Percentiles rank a stretch among this genome's conserved stretches.
Evolutionary conservation across 2,329 filamentous ascomycete species (phyloP).

Genomic region (Penicillium concentricum): DNA sequence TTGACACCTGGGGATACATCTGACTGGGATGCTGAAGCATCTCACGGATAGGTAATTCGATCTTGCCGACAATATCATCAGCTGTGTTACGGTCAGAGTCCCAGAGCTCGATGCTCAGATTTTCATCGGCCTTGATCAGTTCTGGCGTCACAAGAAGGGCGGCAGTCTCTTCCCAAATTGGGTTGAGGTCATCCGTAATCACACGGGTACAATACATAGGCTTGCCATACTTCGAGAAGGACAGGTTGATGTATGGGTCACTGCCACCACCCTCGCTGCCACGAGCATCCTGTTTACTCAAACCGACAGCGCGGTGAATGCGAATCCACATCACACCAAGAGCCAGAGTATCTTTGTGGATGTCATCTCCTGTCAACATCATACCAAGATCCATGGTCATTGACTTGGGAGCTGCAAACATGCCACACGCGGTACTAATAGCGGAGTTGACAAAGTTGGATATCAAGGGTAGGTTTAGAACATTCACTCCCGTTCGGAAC

Average conservation of each 20-base stretch:
- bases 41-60: slow-evolving; percentile 90
- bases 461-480: slow-evolving; percentile 87
- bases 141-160: slow-evolving; percentile 85
- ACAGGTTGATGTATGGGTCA: slow-evolving; percentile 92
- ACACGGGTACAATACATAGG: slow-evolving; percentile 97
- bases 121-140: slow-evolving; percentile 89
- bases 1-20: slow-evolving; percentile 88
- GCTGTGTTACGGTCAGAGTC: slow-evolving; percentile 90
- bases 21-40: slow-evolving; percentile 91
- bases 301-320: slow-evolving; percentile 80
- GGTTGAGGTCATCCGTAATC: slow-evolving; percentile 91
- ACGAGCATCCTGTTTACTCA: slow-evolving; percentile 87
- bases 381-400: slow-evolving; percentile 89
- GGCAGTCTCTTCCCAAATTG: slow-evolving; percentile 84
- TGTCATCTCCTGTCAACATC: slow-evolving; percentile 85
- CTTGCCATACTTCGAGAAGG: slow-evolving; percentile 95
- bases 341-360: slow-evolving; percentile 81
- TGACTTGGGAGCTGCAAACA: slow-evolving; percentile 93
- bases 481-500: slow-evolving; percentile 85
- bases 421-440: slow-evolving; percentile 78
- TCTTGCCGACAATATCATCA: slow-evolving; percentile 92
- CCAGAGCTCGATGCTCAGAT: slow-evolving; percentile 91
- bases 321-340: slow-evolving; percentile 89
- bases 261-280: slow-evolving; percentile 84
- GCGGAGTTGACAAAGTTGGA: slow-evolving; percentile 97